These are phyloP conservation scores for Solanum chacoense DNA, from an alignment of 305 asterid genomes.

Conservation along the genomic window DNA sequence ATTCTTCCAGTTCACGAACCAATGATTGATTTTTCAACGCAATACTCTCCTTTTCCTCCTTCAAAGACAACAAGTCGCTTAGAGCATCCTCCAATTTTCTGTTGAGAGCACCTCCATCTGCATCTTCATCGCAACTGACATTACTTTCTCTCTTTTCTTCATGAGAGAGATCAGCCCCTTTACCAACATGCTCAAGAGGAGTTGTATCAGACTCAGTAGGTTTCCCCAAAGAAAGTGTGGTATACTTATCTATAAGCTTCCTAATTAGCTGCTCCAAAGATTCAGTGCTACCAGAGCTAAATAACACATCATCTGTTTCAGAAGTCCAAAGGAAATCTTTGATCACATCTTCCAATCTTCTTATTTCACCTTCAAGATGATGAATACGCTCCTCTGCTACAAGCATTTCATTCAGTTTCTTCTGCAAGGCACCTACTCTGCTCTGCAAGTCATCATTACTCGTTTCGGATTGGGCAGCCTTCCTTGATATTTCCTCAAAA, in stretches of 20 bases:
- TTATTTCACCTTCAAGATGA: constrained; percentile 41
- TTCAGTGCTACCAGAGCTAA: constrained; percentile 36
- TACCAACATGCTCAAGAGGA: constrained; percentile 30
- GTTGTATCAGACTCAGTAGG: constrained; percentile 25
- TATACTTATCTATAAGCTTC: constrained; percentile 55
- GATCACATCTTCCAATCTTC: constrained; percentile 51
- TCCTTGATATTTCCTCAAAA: constrained; percentile 34
- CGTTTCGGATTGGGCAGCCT: constrained; percentile 22
- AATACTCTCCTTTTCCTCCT: constrained; percentile 59
- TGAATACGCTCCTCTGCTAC: constrained; percentile 42
- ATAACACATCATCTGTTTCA: constrained; percentile 30
- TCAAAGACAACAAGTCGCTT: constrained; percentile 42
- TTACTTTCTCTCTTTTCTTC: constrained; percentile 5
- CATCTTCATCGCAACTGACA: constrained; percentile 33
- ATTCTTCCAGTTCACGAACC: constrained; percentile 44
- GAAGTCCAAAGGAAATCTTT: constrained; percentile 50
- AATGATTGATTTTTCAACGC: constrained; percentile 42
- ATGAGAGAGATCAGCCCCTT: constrained; percentile 22
- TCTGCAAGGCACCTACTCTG: constrained; percentile 43
- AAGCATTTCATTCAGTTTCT: constrained; percentile 37
- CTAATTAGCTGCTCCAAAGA: constrained; percentile 44
- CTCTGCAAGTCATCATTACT: constrained; percentile 40
- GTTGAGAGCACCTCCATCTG: constrained; percentile 31
- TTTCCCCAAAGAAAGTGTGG: constrained; percentile 25
- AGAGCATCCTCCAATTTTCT: constrained; percentile 48